These are phyloP conservation scores for Hyphodiscus hymeniophilus DNA, from an alignment of 495 filamentous ascomycete species.

Conservation along the genomic window DNA sequence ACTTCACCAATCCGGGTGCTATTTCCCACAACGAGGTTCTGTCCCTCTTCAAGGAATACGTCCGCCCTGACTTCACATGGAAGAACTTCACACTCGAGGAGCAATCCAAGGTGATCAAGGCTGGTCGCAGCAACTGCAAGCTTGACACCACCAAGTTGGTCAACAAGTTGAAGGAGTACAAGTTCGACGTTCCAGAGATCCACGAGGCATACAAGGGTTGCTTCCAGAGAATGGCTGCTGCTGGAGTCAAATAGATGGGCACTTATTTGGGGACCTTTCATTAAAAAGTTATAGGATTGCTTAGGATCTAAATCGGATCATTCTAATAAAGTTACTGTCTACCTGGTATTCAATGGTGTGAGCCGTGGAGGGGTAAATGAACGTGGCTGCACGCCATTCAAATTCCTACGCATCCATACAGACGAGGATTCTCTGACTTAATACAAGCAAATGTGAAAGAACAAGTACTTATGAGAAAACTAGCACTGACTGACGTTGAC, in stretches of 20 bases:
- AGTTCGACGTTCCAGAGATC: slow-evolving; percentile 49
- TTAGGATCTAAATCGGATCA: background rate
- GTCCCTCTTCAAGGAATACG: slow-evolving; percentile 50
- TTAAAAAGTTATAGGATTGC: background rate
- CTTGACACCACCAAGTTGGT: slow-evolving; percentile 53
- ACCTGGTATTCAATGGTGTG: too few relatives aligned
- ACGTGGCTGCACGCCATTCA: too few relatives aligned
- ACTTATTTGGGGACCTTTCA: background rate
- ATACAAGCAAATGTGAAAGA: too few relatives aligned
- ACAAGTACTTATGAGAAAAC: too few relatives aligned
- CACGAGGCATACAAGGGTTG: slow-evolving; percentile 52
- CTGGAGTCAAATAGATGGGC: slow-evolving; percentile 32
- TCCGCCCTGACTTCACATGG: slow-evolving; percentile 53
- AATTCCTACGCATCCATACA: too few relatives aligned
- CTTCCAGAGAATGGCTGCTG: slow-evolving; percentile 57
- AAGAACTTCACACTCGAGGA: slow-evolving; percentile 59
- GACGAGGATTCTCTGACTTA: too few relatives aligned
- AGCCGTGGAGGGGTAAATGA: too few relatives aligned
- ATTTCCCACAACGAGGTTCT: slow-evolving; percentile 63
- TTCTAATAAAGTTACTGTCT: background rate
- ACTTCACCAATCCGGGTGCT: slow-evolving; percentile 60
- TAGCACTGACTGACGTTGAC: too few relatives aligned
- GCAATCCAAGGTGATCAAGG: slow-evolving; percentile 59
- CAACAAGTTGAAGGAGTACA: slow-evolving; percentile 51
- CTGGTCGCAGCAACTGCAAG: slow-evolving; percentile 55